A percentile compares a stretch with the other conserved stretches of the same genome.
phyloP scores from a whole-genome alignment of 805 yeast species.

The Yamadazyma nakazawae region DNA sequence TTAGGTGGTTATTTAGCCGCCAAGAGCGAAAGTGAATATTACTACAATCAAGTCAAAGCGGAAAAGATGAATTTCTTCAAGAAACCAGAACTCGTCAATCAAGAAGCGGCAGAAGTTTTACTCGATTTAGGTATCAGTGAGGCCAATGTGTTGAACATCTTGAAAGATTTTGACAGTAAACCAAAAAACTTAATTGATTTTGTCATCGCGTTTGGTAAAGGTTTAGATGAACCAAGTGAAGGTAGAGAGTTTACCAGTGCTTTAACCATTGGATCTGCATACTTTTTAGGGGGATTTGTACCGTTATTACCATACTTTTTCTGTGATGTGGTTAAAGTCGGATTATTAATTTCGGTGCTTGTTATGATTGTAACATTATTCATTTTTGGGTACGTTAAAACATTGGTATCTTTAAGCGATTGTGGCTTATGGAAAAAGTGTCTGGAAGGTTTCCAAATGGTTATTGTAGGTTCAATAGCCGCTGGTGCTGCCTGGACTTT shows the following conservation, averaged over 20 bases:
- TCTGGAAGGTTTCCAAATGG: conserved; percentile 86
- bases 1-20: conserved; percentile 97
- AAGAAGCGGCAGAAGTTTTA: conserved; percentile 77
- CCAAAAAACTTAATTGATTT: conserved; percentile 83
- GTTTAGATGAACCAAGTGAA: conserved; percentile 93
- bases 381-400: conserved; percentile 81
- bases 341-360: conserved; percentile 68
- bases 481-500: conserved; percentile 96
- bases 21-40: conserved; percentile 77
- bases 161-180: conserved; percentile 71
- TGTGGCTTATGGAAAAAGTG: conserved; percentile 58
- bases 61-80: conserved; percentile 68
- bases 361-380: conserved; percentile 86
- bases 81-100: conserved; percentile 62
- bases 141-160: conserved; percentile 67
- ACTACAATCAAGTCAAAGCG: conserved; percentile 63
- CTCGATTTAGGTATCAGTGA: conserved; percentile 71
- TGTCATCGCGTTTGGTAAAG: conserved; percentile 82
- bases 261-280: conserved; percentile 82
- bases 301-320: conserved; percentile 92
- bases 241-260: conserved; percentile 88
- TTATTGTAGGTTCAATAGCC: conserved; percentile 92
- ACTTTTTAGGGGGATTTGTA: conserved; percentile 88
- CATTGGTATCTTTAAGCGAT: conserved; percentile 75
- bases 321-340: conserved; percentile 68